Base-by-base conservation (phyloP, 2,329 filamentous ascomycete genomes). In the Ilyonectria destructans region DNA sequence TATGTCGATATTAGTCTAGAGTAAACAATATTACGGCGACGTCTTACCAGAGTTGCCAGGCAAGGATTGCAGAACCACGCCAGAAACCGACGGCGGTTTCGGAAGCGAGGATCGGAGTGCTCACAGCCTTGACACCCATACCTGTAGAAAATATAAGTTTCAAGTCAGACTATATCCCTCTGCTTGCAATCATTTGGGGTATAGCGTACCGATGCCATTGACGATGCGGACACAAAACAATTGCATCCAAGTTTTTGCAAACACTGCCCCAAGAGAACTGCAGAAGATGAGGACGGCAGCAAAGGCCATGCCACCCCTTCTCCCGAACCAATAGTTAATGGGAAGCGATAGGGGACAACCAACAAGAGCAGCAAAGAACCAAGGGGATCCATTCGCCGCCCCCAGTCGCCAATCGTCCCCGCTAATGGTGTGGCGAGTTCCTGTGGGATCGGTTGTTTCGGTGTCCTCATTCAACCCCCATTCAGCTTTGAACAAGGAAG, bases 41-140 rank as follows among this genome's bases (percentile, higher is more conserved):
- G 4, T 15, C 19, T 52, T 58, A 64, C 80, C 81, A 83, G 3
- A 85, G 73, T 61, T 85, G 83, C 83, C 84, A 85, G 4, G 81
- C 82, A 0, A 85, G 76, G 17, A 84, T 82, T 3, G 81, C 82
- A n/a, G 82, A 83, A 2, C 83, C 84, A 70, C 83, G 77, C 83
- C 83, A 85, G 68, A 81, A 84, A 0, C 82, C 81, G 17, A 84
- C 77, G 0, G 83, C 81, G 0, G 82, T 84, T 70, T 85, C 84
- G n/a, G 81, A 82, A 3, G 83, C 83, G 5, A 85, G 75, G 12
- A 85, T 84, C 0, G 84, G 82, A 0, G 83, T 83, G 54, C 82
- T 85, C 19, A 85, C 82, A 2, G 83, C 83, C 69, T 85, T 85
- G 13, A 85, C 77, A 0, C 84, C 83, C 84, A 85, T 85, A 4